Base-by-base conservation (phyloP, 495 filamentous ascomycete species). In the Poronia punctata region DNA sequence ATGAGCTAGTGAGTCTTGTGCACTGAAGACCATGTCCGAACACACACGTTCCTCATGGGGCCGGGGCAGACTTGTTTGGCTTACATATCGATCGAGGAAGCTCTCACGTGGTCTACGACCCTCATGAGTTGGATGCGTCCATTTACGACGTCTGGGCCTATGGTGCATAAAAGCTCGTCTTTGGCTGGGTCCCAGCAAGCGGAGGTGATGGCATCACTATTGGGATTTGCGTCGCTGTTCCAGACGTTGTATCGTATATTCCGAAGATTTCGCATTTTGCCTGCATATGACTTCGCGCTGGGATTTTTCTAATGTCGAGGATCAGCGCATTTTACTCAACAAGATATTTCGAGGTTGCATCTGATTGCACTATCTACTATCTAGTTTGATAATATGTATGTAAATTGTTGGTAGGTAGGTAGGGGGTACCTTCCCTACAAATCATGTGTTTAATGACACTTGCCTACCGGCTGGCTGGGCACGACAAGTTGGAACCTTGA, bases 251-350 rank as follows among this genome's bases (percentile, higher is more conserved):
- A 74, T 65, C 66, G 76, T 53, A 85, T 75, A 63, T 76, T 86
- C 61, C 75, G 80, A 38, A 88, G 66, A 61, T 92, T 92, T 53
- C 85, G 80, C 86, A 92, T 92, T 36, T 64, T 72, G 54, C 30
- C n/a, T n/a, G n/a, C n/a, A n/a, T n/a, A 20, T 30, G n/a, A n/a
- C n/a, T n/a, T n/a, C n/a, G n/a, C n/a, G n/a, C n/a, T n/a, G n/a
- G n/a, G n/a, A n/a, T n/a, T n/a, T n/a, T n/a, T n/a, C n/a, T n/a
- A n/a, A n/a, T n/a, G n/a, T n/a, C n/a, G n/a, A n/a, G n/a, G n/a
- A n/a, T n/a, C n/a, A n/a, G n/a, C n/a, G n/a, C n/a, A n/a, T n/a
- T n/a, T n/a, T n/a, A n/a, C n/a, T n/a, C n/a, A n/a, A n/a, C n/a
- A n/a, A n/a, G n/a, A n/a, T n/a, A n/a, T n/a, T n/a, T n/a, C n/a